Base-by-base conservation (phyloP, 2,329 filamentous ascomycete species). In the Aaosphaeria arxii region DNA sequence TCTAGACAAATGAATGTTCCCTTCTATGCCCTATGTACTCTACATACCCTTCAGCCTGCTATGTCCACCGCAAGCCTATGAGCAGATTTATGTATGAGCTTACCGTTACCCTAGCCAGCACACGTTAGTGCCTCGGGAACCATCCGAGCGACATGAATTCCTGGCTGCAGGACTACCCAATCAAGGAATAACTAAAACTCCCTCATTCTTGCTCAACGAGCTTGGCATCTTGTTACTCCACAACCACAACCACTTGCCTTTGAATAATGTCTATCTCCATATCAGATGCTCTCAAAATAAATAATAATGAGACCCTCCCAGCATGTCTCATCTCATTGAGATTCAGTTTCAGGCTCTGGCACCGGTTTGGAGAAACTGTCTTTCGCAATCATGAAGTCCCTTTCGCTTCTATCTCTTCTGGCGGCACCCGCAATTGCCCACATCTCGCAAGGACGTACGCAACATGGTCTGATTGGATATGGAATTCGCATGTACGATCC, bases 401-500 rank as follows among this genome's bases (percentile, higher is more conserved):
- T 36, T 9, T 36, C n/a, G 33, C 33, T n/a, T 9, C 33, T 36
- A 36, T 36, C 33, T n/a, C 33, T 36, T n/a, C n/a, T 36, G 33
- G 7, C n/a, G 33, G 33, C 9, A 9, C 9, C 7, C 33, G 33
- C n/a, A 9, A n/a, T 9, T 36, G 33, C 33, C 39, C 41, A 43
- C 17, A 17, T 17, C 9, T 29, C 17, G 17, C 9, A 7, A 11
- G 42, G 42, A 9, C 31, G 31, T n/a, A 11, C 42, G n/a, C 46
- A 46, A 9, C 49, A 57, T 36, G 56, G 56, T n/a, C 47, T 59
- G 6, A 51, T 59, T 31, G 56, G 56, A 11, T 57, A 51, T 38
- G 53, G 54, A 1, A 54, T 57, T 42, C 31, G 40, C 9, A 48
- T 53, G 45, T 55, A 50, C 41, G 43, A 54, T 24, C 55, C 55